Evolutionary conservation across 2,329 filamentous ascomycete genomes (phyloP).

Genomic region (Cordyceps fumosorosea): DNA sequence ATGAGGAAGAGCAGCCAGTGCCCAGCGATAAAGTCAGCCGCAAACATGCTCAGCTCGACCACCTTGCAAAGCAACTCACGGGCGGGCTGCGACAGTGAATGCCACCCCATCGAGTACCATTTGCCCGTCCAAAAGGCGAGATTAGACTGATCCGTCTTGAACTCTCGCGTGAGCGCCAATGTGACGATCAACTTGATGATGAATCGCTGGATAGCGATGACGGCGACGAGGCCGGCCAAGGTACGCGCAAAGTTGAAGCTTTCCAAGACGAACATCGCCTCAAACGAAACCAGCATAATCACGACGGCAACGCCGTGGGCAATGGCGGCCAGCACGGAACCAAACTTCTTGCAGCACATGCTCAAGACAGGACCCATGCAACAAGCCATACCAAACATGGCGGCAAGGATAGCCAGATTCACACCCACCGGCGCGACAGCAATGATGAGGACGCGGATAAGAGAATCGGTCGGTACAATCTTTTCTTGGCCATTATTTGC

Average conservation of each 20-base stretch:
- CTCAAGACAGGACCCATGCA: slow-evolving; percentile 93
- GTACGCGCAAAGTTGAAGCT: slow-evolving; percentile 78
- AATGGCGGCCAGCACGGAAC: slow-evolving; percentile 86
- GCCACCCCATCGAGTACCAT: slow-evolving; percentile 99
- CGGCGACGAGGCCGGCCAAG: slow-evolving; percentile 82
- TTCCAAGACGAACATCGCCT: slow-evolving; percentile 93
- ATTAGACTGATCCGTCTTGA: slow-evolving; percentile 92
- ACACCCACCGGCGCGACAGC: slow-evolving; percentile 79
- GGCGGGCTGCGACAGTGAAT: slow-evolving; percentile 87
- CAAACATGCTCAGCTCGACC: slow-evolving; percentile 93
- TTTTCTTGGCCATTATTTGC: slow-evolving; percentile 32
- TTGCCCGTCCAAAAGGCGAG: slow-evolving; percentile 99
- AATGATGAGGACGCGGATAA: slow-evolving; percentile 74
- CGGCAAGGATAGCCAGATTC: slow-evolving; percentile 74
- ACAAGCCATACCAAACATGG: slow-evolving; percentile 89
- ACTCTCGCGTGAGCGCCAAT: slow-evolving; percentile 81
- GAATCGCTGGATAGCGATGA: slow-evolving; percentile 87
- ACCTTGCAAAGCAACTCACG: slow-evolving; percentile 99
- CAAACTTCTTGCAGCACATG: slow-evolving; percentile 99
- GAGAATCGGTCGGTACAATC: slow-evolving; percentile 53
- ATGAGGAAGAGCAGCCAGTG: slow-evolving; percentile 89
- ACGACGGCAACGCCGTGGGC: slow-evolving; percentile 86
- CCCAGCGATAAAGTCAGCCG: slow-evolving; percentile 86
- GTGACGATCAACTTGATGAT: slow-evolving; percentile 90
- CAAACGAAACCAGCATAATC: slow-evolving; percentile 78